Evolutionary conservation across 768 basidiomycete genomes (phyloP), one percentile per base, ranked within the genome.

Genomic region (Psilocybe sp.): DNA sequence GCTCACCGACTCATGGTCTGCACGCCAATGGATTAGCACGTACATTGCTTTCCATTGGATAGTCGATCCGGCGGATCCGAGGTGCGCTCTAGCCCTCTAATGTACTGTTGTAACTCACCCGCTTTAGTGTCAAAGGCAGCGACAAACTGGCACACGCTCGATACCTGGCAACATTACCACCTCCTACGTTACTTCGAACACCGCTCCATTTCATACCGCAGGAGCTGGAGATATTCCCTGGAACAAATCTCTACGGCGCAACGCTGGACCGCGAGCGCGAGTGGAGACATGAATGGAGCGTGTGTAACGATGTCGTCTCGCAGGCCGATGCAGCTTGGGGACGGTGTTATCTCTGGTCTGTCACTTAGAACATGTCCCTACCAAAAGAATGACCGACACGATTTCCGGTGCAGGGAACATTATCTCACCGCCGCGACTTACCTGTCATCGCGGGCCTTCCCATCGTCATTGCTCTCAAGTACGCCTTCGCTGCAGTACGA

Each of bases 361-460:
- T 51, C 33, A 42, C 28, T 46, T 56, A n/a, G 16, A 49, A n/a
- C 1, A 40, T 47, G 38, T 42, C 5, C 49, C 5, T 49, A 18
- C 9, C 23, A 5, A 28, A 45, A 37, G 16, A 51, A 47, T 56
- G 41, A 49, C 49, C 46, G 46, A 37, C 23, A 28, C 23, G 4
- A 28, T 28, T 34, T 44, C 31, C 19, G 8, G 8, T 44, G 28
- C 47, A 94, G 92, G 89, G 78, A 85, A 19, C 63, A 68, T 19
- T 95, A 89, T 63, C 70, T 90, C 2, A 77, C 79, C 1, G 82
- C 88, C 1, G 73, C 85, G 5, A 92, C 88, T 0, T 84, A 90
- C 61, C 71, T 92, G 34, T 91, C 91, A 1, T 95, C 94, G 1
- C 81, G 95, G 45, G 89, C 92, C 0, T 98, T 97, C 60, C 91